These are phyloP conservation scores for Tolypocladium ophioglossoides DNA, from an alignment of 2,329 filamentous ascomycete species.

Conservation along the genomic window DNA sequence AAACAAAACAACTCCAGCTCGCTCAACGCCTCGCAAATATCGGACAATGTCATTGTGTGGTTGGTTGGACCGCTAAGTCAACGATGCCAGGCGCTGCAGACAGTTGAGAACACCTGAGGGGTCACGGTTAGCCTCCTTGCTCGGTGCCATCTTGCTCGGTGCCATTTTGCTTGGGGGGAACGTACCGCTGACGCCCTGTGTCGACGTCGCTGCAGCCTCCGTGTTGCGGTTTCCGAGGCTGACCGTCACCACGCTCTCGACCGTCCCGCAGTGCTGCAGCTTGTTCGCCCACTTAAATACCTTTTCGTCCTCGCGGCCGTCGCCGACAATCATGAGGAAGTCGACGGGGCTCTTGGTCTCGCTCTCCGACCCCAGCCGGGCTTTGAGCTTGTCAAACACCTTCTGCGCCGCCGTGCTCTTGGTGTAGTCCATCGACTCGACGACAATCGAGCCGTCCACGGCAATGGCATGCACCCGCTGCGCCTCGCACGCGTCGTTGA, in stretches of 20 bases:
- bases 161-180: background rate
- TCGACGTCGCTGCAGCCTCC: slow-evolving; percentile 73
- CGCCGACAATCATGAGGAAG: slow-evolving; percentile 82
- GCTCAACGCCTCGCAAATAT: slow-evolving; percentile 3
- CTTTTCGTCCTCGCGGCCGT: slow-evolving; percentile 86
- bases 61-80: slow-evolving; percentile 10
- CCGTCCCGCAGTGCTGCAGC: slow-evolving; percentile 45
- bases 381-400: slow-evolving; percentile 53
- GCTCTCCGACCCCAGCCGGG: slow-evolving; percentile 18
- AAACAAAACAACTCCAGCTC: background rate
- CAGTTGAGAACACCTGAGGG: slow-evolving; percentile 29
- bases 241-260: slow-evolving; percentile 70
- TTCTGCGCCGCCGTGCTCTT: slow-evolving; percentile 74
- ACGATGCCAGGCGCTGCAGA: slow-evolving; percentile 29
- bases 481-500: slow-evolving; percentile 83
- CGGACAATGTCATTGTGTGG: background rate
- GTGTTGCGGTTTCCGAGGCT: slow-evolving; percentile 82
- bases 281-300: slow-evolving; percentile 92
- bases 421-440: slow-evolving; percentile 78
- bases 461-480: slow-evolving; percentile 78
- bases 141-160: background rate
- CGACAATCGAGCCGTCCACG: slow-evolving; percentile 67
- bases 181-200: slow-evolving; percentile 84
- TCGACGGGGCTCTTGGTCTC: slow-evolving; percentile 45
- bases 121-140: background rate